phyloP scores from a whole-genome alignment of 2,329 filamentous ascomycete species.

The Botryotinia narcissicola region DNA sequence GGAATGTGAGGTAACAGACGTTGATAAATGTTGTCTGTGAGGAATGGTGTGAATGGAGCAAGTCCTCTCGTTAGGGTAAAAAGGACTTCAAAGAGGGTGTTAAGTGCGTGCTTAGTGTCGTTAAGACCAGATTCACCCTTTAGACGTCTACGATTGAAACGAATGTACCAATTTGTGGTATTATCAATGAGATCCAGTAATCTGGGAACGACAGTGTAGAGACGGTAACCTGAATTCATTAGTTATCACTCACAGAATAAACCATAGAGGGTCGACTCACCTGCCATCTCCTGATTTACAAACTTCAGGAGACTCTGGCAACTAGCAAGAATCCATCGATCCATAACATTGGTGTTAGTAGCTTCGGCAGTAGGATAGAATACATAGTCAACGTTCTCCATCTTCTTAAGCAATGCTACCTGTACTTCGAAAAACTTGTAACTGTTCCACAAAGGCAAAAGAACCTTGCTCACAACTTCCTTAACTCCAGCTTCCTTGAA shows the following conservation, averaged over 20 bases:
- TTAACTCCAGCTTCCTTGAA: constrained; percentile 94
- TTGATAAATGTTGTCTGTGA: constrained; percentile 91
- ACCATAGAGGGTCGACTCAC: constrained; percentile 45
- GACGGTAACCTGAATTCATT: constrained; percentile 54
- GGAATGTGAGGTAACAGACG: constrained; percentile 81
- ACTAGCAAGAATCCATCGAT: constrained; percentile 89
- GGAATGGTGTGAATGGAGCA: constrained; percentile 92
- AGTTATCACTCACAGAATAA: constrained; percentile 15
- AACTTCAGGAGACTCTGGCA: constrained; percentile 89
- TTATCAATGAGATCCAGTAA: constrained; percentile 84
- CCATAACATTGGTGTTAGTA: constrained; percentile 87
- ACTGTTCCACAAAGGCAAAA: constrained; percentile 91
- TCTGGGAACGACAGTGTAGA: constrained; percentile 89
- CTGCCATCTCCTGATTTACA: constrained; percentile 88
- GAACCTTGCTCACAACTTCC: constrained; percentile 88
- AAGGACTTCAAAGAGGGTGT: constrained; percentile 90
- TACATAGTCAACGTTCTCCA: constrained; percentile 69
- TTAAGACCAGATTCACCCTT: constrained; percentile 86
- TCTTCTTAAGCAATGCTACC: constrained; percentile 81
- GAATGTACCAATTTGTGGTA: constrained; percentile 98
- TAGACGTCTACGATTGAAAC: constrained; percentile 85
- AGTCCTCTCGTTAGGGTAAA: constrained; percentile 85
- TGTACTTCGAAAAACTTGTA: constrained; percentile 96
- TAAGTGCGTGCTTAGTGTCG: constrained; percentile 86
- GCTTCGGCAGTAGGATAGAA: constrained; percentile 76